A percentile compares a stretch with the other conserved stretches of the same genome.
phyloP scores from a whole-genome alignment of 2,329 filamentous ascomycete species.

The Neofusicoccum ribis region DNA sequence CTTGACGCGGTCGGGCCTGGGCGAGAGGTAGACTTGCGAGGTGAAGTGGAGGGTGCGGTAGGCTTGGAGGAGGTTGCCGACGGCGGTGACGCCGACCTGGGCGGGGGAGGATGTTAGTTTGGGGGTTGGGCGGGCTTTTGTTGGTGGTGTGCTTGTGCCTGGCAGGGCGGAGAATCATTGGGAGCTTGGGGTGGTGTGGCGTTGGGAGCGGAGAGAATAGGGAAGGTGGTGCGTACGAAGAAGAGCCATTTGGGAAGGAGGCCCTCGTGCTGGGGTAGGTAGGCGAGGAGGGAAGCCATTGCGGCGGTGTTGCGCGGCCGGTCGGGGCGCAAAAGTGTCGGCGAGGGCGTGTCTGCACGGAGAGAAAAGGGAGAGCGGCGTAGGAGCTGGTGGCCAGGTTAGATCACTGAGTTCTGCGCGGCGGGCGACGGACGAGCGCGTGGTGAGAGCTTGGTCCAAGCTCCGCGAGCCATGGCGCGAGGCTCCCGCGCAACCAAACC shows the following conservation, averaged over 20 bases:
- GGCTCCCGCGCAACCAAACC: too few species aligned
- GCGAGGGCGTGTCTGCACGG: neutral
- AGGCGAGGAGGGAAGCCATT: conserved; percentile 39
- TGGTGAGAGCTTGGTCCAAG: conserved; percentile 19
- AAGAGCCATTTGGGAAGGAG: conserved; percentile 66
- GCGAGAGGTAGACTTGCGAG: conserved; percentile 80
- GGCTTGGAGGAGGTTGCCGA: conserved; percentile 82
- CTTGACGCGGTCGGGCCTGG: conserved; percentile 44
- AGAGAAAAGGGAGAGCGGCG: neutral
- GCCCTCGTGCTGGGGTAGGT: conserved; percentile 50
- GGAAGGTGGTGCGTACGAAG: conserved; percentile 49
- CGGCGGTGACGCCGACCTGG: conserved; percentile 78
- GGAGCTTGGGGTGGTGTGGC: neutral
- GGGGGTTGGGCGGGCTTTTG: too few species aligned
- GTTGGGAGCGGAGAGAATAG: neutral
- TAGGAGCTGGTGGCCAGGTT: neutral
- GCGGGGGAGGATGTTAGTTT: too few species aligned
- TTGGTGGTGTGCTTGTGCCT: neutral
- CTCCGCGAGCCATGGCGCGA: neutral
- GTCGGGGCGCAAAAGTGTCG: neutral
- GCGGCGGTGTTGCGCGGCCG: neutral
- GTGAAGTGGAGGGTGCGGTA: conserved; percentile 80
- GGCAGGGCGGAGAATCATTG: neutral
- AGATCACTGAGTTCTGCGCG: neutral
- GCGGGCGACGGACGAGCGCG: neutral